Percentiles rank a stretch among this genome's conserved stretches.
Conservation (phyloP, 208 protist species). For the Crithidia fasciculata region DNA sequence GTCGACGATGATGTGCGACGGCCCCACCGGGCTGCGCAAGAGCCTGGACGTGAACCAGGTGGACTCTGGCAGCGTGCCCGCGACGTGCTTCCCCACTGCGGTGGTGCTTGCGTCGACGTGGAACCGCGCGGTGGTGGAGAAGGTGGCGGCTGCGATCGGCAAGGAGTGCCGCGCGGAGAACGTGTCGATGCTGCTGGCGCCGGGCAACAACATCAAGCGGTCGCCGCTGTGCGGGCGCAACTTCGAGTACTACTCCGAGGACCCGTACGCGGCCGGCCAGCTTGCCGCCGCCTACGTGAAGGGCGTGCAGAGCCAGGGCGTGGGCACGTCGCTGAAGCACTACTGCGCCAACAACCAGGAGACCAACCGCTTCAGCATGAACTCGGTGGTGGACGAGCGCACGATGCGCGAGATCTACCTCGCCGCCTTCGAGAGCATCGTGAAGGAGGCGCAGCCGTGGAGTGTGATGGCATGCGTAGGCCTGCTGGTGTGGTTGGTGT, state of each 20-base stretch:
- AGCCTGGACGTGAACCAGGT: background rate
- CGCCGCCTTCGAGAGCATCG: slow-evolving; percentile 37
- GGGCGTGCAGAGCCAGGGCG: slow-evolving; percentile 35
- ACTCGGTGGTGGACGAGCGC: slow-evolving; percentile 37
- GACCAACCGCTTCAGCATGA: slow-evolving; percentile 13
- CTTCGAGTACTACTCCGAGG: slow-evolving; percentile 58
- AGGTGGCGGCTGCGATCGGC: slow-evolving; percentile 6
- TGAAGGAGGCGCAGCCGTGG: slow-evolving; percentile 21
- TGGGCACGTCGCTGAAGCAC: slow-evolving; percentile 50
- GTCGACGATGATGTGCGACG: slow-evolving; percentile 14
- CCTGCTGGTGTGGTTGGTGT: no score
- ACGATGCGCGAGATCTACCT: slow-evolving; percentile 54
- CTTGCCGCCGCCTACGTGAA: slow-evolving; percentile 22
- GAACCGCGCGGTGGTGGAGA: slow-evolving; percentile 12
- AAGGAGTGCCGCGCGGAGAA: slow-evolving; percentile 18
- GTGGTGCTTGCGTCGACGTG: slow-evolving; percentile 25
- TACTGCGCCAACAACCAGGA: slow-evolving; percentile 54
- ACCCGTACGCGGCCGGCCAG: slow-evolving; percentile 29
- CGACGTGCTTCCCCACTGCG: slow-evolving; percentile 22
- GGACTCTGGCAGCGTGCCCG: slow-evolving; percentile 1
- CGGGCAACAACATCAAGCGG: slow-evolving; percentile 29
- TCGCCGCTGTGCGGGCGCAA: slow-evolving; percentile 43
- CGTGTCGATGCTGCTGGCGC: slow-evolving; percentile 17
- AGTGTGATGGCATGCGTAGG: slow-evolving; percentile 47
- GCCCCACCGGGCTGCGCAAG: slow-evolving; percentile 20